phyloP scores from a whole-genome alignment of 306 rosid species.

The Purshia tridentata region DNA sequence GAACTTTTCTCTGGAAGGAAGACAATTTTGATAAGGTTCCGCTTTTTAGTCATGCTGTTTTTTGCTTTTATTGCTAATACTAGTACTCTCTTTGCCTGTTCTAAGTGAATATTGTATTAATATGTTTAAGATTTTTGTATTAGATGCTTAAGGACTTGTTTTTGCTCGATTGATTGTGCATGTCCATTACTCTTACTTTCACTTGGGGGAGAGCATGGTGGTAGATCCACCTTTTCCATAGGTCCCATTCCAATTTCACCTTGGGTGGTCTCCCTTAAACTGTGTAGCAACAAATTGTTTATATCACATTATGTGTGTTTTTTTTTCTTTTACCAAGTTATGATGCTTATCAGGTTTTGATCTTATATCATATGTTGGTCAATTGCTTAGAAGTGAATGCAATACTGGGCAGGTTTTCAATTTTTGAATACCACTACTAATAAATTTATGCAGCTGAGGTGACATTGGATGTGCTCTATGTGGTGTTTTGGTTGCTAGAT shows the following conservation, averaged over 20 bases:
- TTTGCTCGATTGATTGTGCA: not conserved
- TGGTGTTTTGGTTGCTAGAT: not conserved
- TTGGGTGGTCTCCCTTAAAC: not conserved
- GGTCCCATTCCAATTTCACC: not conserved
- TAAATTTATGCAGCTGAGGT: not conserved
- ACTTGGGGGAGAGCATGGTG: not conserved
- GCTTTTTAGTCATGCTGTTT: conserved; percentile 27
- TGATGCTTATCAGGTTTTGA: not conserved
- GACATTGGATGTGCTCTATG: not conserved
- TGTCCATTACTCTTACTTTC: not conserved
- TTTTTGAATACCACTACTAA: not conserved
- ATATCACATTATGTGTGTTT: not conserved
- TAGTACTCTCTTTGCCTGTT: conserved; percentile 9
- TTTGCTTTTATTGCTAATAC: conserved; percentile 8
- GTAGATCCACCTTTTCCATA: not conserved
- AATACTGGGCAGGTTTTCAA: not conserved
- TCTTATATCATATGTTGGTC: not conserved
- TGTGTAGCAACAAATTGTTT: not conserved
- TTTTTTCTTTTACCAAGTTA: not conserved
- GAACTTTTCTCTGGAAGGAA: conserved; percentile 54
- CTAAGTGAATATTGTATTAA: conserved; percentile 5
- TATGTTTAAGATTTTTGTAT: not conserved
- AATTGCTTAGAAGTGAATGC: not conserved
- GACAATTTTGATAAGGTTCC: conserved; percentile 63
- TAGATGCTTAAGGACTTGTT: not conserved